Base-by-base conservation (phyloP, 768 basidiomycete species). In the Serendipita sp. region DNA sequence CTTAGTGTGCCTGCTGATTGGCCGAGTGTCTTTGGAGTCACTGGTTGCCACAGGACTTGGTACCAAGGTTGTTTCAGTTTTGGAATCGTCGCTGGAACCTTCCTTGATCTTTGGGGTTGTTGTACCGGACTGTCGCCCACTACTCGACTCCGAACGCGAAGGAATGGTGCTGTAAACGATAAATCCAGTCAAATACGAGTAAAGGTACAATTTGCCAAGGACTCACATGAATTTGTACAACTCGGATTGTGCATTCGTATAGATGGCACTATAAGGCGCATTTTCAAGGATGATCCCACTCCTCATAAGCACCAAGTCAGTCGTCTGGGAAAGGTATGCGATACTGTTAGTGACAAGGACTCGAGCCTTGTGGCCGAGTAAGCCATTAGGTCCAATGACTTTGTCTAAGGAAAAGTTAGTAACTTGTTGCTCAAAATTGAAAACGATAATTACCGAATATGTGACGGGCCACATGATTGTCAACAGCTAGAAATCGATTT, bases 261-360 rank as follows among this genome's bases (percentile, higher is more conserved):
- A 76, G 8, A 88, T 76, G 18, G 79, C 74, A 11, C 76, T 72
- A 70, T 86, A 92, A 0, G 86, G 75, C 2, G 87, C 89, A 23
- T 72, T 75, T 74, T 95, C 92, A 6, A 90, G 73, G 63, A 94
- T 83, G 70, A 92, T 84, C 13, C 92, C 92, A 27, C 84, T 82
- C 18, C 89, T 85, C 44, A 96, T 74, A 73, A 84, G 91, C 58
- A 80, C 72, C 15, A 94, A 75, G 52, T 84, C 78, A 69, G 93
- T 87, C 63, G 90, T 88, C 64, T 88, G 77, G 53, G 80, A 79
- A 43, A 93, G 77, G 70, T 88, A 93, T n/a, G 90, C 80, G 62
- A 94, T 83, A 64, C 84, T 85, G 72, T 95, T 93, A 45, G 91
- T 95, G 60, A 92, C 88, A 3, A 94, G 74, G 63, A 94, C 79